These are phyloP conservation scores for Hymenoscyphus fraxineus DNA, from an alignment of 2,329 filamentous ascomycete genomes.

Conservation along the genomic window DNA sequence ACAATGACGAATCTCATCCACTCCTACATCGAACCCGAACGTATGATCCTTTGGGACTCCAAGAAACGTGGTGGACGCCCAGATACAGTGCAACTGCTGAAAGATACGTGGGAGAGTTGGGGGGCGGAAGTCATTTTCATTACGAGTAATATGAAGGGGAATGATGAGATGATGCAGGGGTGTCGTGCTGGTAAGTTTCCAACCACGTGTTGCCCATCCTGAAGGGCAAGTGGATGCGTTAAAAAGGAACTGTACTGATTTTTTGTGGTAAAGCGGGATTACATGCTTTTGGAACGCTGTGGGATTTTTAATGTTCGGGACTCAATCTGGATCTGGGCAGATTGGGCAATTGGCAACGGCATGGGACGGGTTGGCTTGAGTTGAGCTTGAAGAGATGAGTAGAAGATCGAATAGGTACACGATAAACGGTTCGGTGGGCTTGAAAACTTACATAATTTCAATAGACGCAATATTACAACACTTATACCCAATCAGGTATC, in stretches of 20 bases:
- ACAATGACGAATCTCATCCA: constrained; percentile 39
- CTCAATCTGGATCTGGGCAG: constrained; percentile 8
- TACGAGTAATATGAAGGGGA: constrained; percentile 40
- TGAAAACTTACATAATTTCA: not conserved
- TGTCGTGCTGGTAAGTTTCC: constrained; percentile 37
- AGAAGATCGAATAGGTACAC: not conserved
- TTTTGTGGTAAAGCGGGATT: constrained; percentile 32
- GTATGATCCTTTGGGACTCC: constrained; percentile 43
- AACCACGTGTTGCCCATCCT: not conserved
- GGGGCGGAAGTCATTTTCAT: constrained; percentile 43
- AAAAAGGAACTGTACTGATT: constrained; percentile 14
- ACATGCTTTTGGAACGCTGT: constrained; percentile 40
- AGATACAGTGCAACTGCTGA: constrained; percentile 38
- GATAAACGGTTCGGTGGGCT: not conserved
- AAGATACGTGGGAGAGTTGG: constrained; percentile 39
- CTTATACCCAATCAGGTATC: not conserved
- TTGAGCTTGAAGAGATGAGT: not conserved
- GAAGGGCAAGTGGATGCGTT: not conserved
- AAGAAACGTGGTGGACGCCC: constrained; percentile 41
- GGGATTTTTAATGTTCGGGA: constrained; percentile 36
- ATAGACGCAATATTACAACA: not conserved
- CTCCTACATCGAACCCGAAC: constrained; percentile 39
- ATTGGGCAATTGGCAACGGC: constrained; percentile 12
- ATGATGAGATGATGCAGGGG: constrained; percentile 43
- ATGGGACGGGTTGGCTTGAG: not conserved